Conservation (phyloP, 441 rosid species). For the Geranium incanum region DNA sequence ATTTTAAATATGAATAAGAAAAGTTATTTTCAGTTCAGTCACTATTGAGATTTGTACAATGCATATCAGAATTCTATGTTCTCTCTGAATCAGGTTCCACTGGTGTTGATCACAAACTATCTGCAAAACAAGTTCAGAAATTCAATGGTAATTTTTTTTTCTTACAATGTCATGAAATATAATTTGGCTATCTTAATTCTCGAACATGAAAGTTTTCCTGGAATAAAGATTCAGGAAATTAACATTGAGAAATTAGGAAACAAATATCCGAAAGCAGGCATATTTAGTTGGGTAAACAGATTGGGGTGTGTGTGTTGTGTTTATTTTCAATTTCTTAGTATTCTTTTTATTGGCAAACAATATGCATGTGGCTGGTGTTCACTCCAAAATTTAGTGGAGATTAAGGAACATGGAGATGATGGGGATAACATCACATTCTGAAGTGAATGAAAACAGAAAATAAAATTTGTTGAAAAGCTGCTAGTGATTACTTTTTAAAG, state of each 20-base stretch:
- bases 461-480: not conserved
- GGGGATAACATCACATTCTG: not conserved
- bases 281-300: not conserved
- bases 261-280: not conserved
- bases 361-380: not conserved
- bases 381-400: not conserved
- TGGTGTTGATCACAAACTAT: constrained; percentile 45
- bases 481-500: not conserved
- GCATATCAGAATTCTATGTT: not conserved
- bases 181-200: not conserved
- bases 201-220: not conserved
- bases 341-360: not conserved
- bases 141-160: constrained; percentile 53
- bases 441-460: not conserved
- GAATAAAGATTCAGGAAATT: not conserved
- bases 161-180: not conserved
- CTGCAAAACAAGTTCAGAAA: constrained; percentile 53
- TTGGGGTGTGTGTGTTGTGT: not conserved
- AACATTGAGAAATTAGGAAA: too few species aligned
- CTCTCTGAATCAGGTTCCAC: constrained; percentile 42
- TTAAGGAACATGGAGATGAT: not conserved
- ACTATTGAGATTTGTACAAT: not conserved
- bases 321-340: not conserved
- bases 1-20: not conserved
- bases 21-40: constrained; percentile 1